These are phyloP conservation scores for Pythium brachiatum DNA, from an alignment of 352 stramenopile genomes.

Conservation along the genomic window DNA sequence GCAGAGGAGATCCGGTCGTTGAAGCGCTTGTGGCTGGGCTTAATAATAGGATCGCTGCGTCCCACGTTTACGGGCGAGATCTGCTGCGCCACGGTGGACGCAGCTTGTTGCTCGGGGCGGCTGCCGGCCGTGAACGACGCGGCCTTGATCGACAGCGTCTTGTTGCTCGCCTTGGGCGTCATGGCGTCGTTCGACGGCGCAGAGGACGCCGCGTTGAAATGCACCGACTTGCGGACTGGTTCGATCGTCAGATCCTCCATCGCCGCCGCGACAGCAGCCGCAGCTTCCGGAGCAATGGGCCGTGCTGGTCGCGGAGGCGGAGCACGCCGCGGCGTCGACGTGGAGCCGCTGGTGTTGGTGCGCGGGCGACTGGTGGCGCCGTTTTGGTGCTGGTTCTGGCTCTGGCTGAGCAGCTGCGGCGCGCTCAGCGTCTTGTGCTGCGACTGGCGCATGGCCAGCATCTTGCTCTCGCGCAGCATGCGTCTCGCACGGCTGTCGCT, in stretches of 20 bases:
- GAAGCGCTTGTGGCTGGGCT: constrained; percentile 6
- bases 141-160: constrained; percentile 6
- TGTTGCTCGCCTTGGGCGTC: neutral
- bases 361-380: neutral
- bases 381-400: neutral
- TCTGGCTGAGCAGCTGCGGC: constrained; percentile 12
- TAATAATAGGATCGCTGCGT: constrained; percentile 4
- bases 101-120: too few relatives aligned
- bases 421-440: constrained; percentile 26
- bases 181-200: neutral
- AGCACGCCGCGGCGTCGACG: constrained; percentile 7
- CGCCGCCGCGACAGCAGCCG: constrained; percentile 5
- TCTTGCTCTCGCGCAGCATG: constrained; percentile 71
- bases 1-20: constrained; percentile 22
- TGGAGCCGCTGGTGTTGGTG: constrained; percentile 1
- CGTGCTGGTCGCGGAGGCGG: constrained; percentile 14
- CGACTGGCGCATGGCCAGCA: constrained; percentile 49
- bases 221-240: constrained; percentile 5
- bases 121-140: neutral
- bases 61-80: constrained; percentile 1
- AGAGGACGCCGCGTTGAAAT: constrained; percentile 1
- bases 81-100: too few relatives aligned
- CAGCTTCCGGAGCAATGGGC: constrained; percentile 14
- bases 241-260: constrained; percentile 1
- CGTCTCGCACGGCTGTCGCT: constrained; percentile 20